Percentiles rank a stretch among this genome's conserved stretches.
Evolutionary conservation across 2,329 filamentous ascomycete species (phyloP).

Genomic region (Calonectria pseudoturangicola): DNA sequence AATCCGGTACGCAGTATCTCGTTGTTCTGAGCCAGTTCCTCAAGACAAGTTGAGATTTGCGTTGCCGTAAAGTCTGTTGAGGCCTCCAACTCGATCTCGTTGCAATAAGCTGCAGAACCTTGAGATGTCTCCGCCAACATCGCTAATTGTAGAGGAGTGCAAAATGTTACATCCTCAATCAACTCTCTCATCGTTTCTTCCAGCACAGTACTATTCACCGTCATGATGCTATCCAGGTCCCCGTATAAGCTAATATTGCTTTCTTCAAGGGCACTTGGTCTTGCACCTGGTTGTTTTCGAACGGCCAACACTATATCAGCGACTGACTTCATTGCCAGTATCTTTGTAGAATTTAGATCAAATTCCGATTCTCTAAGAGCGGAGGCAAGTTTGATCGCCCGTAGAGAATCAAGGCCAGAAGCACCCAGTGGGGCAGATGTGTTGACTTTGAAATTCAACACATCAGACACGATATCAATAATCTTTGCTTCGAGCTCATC

Average conservation of each 20-base stretch:
- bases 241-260: conserved; percentile 45
- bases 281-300: conserved; percentile 30
- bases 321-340: conserved; percentile 75
- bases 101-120: conserved; percentile 81
- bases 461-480: conserved; percentile 61
- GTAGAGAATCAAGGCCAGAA: conserved; percentile 79
- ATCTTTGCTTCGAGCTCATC: conserved; percentile 58
- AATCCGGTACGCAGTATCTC: conserved; percentile 86
- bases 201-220: conserved; percentile 41
- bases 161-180: conserved; percentile 71
- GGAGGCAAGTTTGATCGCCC: conserved; percentile 74
- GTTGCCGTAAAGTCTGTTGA: conserved; percentile 57
- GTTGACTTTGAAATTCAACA: conserved; percentile 62
- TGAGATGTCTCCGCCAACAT: conserved; percentile 86
- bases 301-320: conserved; percentile 52
- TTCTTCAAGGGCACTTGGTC: neutral
- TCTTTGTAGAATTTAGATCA: conserved; percentile 72
- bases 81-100: conserved; percentile 82
- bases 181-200: conserved; percentile 46
- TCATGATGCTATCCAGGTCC: conserved; percentile 44
- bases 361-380: conserved; percentile 75
- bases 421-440: conserved; percentile 67
- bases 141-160: conserved; percentile 83
- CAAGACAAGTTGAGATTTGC: conserved; percentile 70
- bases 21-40: conserved; percentile 71